Evolutionary conservation across 2,329 filamentous ascomycete species (phyloP).

Genomic region (Colletotrichum viniferum): DNA sequence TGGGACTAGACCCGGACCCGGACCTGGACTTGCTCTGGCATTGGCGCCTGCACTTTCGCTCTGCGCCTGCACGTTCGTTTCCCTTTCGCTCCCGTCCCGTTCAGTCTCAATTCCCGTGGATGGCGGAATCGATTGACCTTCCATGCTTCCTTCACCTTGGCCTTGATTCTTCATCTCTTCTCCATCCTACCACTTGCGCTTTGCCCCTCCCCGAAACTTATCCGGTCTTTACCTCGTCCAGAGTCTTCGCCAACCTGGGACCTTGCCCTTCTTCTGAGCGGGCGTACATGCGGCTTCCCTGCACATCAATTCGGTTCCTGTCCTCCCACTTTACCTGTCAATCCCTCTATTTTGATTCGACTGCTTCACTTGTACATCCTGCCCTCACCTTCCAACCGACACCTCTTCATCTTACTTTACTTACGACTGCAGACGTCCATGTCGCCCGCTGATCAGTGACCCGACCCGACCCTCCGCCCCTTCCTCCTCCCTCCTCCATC

Average conservation of each 20-base stretch:
- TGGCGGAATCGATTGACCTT: neutral
- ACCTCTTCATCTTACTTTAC: neutral
- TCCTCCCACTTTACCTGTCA: neutral
- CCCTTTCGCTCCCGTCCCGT: neutral
- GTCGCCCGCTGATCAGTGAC: constrained; percentile 4
- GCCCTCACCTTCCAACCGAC: neutral
- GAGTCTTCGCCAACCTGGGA: neutral
- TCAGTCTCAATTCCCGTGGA: neutral
- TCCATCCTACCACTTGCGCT: neutral
- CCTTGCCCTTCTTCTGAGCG: neutral
- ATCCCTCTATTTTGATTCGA: neutral
- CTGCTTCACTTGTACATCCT: neutral
- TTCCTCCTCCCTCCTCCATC: neutral
- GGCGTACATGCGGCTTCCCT: neutral
- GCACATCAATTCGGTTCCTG: neutral
- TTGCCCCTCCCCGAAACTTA: neutral
- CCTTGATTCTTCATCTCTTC: neutral
- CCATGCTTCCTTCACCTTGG: neutral
- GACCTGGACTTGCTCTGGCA: neutral
- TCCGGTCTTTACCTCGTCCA: neutral
- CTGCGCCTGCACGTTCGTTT: neutral
- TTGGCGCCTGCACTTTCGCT: neutral
- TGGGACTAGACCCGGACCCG: neutral
- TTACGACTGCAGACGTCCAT: neutral
- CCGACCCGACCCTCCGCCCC: neutral